A percentile compares a stretch with the other conserved stretches of the same genome.
These are phyloP conservation scores for Fagopyrum homotropicum DNA, from an alignment of 148 eudicot genomes.

Conservation along the genomic window DNA sequence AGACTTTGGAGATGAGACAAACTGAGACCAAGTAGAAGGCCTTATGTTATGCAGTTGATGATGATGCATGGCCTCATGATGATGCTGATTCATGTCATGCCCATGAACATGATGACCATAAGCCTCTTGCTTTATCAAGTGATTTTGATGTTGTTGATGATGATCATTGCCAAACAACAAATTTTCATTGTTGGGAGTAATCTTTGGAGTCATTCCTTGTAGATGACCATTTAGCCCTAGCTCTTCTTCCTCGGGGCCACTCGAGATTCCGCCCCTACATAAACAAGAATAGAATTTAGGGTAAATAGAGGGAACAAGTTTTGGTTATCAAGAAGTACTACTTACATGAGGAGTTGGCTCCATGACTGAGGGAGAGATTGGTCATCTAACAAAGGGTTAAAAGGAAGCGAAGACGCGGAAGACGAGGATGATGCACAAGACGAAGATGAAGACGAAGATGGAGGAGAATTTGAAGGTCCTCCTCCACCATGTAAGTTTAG, in stretches of 20 bases:
- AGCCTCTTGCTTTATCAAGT: constrained; percentile 7
- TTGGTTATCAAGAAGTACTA: background rate
- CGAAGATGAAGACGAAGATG: background rate
- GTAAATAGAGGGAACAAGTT: background rate
- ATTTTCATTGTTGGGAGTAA: background rate
- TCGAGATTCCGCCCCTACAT: constrained; percentile 12
- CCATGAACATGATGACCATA: constrained; percentile 1
- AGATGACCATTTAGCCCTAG: constrained; percentile 1
- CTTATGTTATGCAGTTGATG: constrained; percentile 5
- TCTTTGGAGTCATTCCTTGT: background rate
- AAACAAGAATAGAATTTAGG: background rate
- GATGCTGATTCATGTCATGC: constrained; percentile 8
- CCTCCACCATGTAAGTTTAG: constrained; percentile 9
- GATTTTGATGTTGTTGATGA: background rate
- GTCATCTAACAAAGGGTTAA: constrained; percentile 7
- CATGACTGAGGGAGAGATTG: constrained; percentile 13
- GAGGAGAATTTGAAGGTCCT: background rate
- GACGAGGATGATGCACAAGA: background rate
- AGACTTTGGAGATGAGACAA: constrained; percentile 13
- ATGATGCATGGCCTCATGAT: background rate
- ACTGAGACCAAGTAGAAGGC: constrained; percentile 11
- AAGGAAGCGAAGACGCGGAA: constrained; percentile 5
- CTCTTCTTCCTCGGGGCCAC: background rate
- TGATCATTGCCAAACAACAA: background rate
- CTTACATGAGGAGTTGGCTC: constrained; percentile 18